Percentiles rank a stretch among this genome's conserved stretches.
Evolutionary conservation across 2,329 filamentous ascomycete species (phyloP).

Genomic region (Pseudogymnoascus sp.): DNA sequence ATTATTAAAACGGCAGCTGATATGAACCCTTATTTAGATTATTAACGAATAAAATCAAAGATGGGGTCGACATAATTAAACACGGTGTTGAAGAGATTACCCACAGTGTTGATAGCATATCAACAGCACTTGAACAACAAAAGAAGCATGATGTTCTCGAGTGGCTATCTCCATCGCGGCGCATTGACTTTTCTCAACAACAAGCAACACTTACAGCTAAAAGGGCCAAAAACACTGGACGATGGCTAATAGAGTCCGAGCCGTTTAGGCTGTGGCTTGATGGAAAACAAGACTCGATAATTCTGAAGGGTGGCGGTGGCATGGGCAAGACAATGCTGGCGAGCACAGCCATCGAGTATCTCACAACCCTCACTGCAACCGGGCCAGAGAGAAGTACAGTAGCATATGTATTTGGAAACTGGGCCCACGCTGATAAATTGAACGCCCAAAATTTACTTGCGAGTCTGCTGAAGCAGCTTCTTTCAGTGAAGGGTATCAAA

Average conservation of each 20-base stretch:
- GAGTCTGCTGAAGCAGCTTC: background rate
- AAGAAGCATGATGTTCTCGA: background rate
- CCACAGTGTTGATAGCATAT: background rate
- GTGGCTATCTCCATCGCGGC: background rate
- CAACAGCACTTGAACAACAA: background rate
- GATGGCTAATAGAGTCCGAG: background rate
- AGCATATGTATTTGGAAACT: background rate
- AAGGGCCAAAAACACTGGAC: background rate
- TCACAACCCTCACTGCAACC: background rate
- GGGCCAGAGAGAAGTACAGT: background rate
- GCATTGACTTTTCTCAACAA: background rate
- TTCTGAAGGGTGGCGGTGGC: background rate
- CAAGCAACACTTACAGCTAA: background rate
- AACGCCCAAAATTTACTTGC: background rate
- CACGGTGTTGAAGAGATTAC: background rate
- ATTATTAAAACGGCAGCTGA: background rate
- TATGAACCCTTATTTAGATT: background rate
- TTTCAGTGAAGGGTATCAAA: background rate
- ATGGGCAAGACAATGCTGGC: slow-evolving; percentile 6
- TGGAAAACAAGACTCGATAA: background rate
- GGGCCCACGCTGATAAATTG: background rate
- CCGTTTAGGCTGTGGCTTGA: background rate
- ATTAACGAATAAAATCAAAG: background rate
- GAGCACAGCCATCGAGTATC: background rate
- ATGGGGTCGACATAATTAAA: background rate